Evolutionary conservation across 345 rosid species (phyloP), one percentile per base, ranked within the genome.

Genomic region (Hirschfeldia incana): DNA sequence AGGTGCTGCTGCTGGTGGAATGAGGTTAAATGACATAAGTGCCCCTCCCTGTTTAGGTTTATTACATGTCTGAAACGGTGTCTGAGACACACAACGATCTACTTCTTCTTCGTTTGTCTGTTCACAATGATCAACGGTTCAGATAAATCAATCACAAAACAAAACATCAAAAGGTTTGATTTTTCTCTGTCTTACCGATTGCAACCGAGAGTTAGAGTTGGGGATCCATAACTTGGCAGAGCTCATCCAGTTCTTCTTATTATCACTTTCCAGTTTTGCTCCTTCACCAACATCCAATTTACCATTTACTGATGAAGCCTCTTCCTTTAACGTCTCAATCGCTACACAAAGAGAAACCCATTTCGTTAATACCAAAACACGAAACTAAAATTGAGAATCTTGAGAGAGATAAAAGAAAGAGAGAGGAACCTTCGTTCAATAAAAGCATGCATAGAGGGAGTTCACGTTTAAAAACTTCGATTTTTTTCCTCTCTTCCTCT

Each of bases 371-470:
- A 28, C 11, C 30, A 32, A 12, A 53, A 16, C 59, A 42, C 42
- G 26, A 42, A 13, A 51, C 29, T 69, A 65, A 46, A 76, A 44
- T 9, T 13, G 13, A n/a, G n/a, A 73, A 21, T 16, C n/a, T 29
- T 29, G 30, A 29, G 30, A 29, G 30, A 29, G 8, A 8, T n/a
- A 4, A 1, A 2, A 46, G 17, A 32, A 27, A n/a, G 57, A 51
- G 57, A 32, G 34, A 12, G 46, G 17, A 34, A 91, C 98, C 94
- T 81, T 90, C 89, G 61, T 73, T 87, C 17, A 90, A 69, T 28
- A 93, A 87, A 59, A 90, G 85, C 93, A 89, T 87, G 86, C 91
- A 84, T 2, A 89, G 78, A 80, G 98, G 97, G 7, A 91, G 89
- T 65, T 93, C 95, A 7, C 95, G 87, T 80, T 88, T 86, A 72